Percentiles rank a stretch among this genome's conserved stretches.
phyloP scores from a whole-genome alignment of 768 basidiomycete genomes.

The Chalciporus sphaerocephalus region DNA sequence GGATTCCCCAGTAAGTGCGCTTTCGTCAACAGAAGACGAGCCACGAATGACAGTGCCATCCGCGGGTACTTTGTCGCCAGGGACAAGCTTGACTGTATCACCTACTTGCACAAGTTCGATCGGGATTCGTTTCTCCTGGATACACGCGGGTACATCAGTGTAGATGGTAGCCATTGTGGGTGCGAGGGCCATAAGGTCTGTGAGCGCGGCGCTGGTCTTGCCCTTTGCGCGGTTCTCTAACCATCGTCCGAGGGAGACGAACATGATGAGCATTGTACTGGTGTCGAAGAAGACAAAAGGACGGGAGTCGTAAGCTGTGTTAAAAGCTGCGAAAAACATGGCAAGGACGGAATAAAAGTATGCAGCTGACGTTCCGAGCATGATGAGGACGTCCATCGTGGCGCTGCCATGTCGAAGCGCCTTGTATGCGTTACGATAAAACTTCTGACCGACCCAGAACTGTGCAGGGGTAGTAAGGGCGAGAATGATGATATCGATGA shows the following conservation, averaged over 20 bases:
- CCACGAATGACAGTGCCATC: conserved; percentile 89
- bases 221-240: conserved; percentile 97
- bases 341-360: conserved; percentile 82
- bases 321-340: conserved; percentile 63
- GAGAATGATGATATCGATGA: conserved; percentile 76
- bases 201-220: conserved; percentile 92
- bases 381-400: conserved; percentile 98
- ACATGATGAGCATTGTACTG: conserved; percentile 97
- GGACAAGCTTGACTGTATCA: conserved; percentile 89
- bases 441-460: conserved; percentile 84
- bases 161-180: conserved; percentile 97
- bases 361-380: conserved; percentile 91
- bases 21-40: conserved; percentile 88
- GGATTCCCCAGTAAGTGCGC: conserved; percentile 94
- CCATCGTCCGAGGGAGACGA: conserved; percentile 92
- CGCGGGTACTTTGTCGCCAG: conserved; percentile 94
- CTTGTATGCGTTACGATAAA: conserved; percentile 89
- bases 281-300: conserved; percentile 97
- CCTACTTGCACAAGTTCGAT: conserved; percentile 95
- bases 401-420: conserved; percentile 83
- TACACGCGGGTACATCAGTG: conserved; percentile 75
- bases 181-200: conserved; percentile 91
- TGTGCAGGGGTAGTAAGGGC: conserved; percentile 86
- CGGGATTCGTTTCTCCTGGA: conserved; percentile 83
- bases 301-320: conserved; percentile 59